Conservation (phyloP, 2,329 filamentous ascomycete genomes). For the Pseudopithomyces maydicus region DNA sequence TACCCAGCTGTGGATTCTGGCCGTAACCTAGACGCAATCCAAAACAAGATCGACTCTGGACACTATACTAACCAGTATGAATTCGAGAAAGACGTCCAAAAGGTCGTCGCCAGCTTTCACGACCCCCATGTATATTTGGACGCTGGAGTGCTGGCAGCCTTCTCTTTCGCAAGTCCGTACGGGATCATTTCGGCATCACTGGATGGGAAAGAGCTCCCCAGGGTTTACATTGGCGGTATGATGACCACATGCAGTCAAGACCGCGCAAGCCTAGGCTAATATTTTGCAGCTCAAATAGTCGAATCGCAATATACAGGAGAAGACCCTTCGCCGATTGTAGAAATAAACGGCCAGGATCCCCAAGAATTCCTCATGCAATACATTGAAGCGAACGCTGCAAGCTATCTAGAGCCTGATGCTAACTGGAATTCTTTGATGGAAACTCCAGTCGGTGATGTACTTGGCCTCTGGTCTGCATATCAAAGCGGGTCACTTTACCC, state of each 20-base stretch:
- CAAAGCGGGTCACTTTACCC: constrained; percentile 37
- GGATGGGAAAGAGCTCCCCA: constrained; percentile 31
- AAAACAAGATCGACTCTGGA: constrained; percentile 24
- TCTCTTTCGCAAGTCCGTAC: constrained; percentile 30
- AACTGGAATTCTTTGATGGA: constrained; percentile 48
- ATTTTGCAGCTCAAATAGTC: constrained; percentile 27
- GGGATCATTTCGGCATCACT: constrained; percentile 27
- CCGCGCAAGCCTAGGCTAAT: constrained; percentile 22
- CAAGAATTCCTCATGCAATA: constrained; percentile 25
- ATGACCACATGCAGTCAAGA: constrained; percentile 27
- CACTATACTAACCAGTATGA: constrained; percentile 45
- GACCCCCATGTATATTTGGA: constrained; percentile 37
- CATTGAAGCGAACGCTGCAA: constrained; percentile 34
- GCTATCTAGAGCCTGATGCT: constrained; percentile 46
- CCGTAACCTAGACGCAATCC: constrained; percentile 31
- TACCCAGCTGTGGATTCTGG: constrained; percentile 45
- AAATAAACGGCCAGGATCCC: constrained; percentile 30
- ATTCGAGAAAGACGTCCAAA: constrained; percentile 44
- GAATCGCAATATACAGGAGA: constrained; percentile 22
- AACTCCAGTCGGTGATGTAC: constrained; percentile 17
- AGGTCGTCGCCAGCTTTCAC: constrained; percentile 31
- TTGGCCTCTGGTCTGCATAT: neutral
- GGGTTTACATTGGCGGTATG: constrained; percentile 33
- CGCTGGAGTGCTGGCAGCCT: constrained; percentile 34
- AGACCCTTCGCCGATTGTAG: constrained; percentile 25